A percentile compares a stretch with the other conserved stretches of the same genome.
Conservation (phyloP, 1,284 basidiomycete species). For the Boletus sp. region DNA sequence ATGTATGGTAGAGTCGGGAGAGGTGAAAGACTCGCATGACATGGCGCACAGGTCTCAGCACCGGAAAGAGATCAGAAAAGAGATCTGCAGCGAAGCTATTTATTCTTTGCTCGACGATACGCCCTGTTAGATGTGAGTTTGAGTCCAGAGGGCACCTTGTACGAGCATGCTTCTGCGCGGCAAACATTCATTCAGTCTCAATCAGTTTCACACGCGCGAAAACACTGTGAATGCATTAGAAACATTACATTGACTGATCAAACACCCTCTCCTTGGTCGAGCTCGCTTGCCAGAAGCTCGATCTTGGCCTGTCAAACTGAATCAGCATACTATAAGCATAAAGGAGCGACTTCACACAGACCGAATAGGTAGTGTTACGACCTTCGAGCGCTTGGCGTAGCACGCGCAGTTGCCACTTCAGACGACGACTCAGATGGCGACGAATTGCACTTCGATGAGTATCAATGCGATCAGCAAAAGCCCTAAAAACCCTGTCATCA, state of each 20-base stretch:
- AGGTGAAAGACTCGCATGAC: neutral
- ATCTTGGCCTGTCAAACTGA: conserved; percentile 55
- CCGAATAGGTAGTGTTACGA: conserved; percentile 57
- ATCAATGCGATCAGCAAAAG: conserved; percentile 60
- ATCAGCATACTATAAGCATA: conserved; percentile 7
- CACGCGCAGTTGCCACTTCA: conserved; percentile 69
- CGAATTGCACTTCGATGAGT: conserved; percentile 49
- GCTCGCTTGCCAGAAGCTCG: conserved; percentile 51
- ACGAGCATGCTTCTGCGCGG: conserved; percentile 51
- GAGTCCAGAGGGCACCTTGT: conserved; percentile 74
- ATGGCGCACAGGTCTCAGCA: conserved; percentile 4
- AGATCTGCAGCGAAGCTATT: conserved; percentile 5
- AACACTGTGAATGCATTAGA: conserved; percentile 5
- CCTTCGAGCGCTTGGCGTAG: conserved; percentile 62
- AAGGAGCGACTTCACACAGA: conserved; percentile 33
- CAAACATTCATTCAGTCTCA: neutral
- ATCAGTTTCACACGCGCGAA: neutral
- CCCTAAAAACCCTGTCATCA: conserved; percentile 73
- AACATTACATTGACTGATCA: conserved; percentile 25
- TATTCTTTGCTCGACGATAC: conserved; percentile 77
- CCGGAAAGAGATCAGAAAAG: neutral
- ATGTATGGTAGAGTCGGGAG: neutral
- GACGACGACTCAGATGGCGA: conserved; percentile 45
- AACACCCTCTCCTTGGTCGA: conserved; percentile 58
- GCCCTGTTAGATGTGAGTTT: conserved; percentile 63